Conservation (phyloP, 768 basidiomycete species). For the Cystofilobasidium macerans region DNA sequence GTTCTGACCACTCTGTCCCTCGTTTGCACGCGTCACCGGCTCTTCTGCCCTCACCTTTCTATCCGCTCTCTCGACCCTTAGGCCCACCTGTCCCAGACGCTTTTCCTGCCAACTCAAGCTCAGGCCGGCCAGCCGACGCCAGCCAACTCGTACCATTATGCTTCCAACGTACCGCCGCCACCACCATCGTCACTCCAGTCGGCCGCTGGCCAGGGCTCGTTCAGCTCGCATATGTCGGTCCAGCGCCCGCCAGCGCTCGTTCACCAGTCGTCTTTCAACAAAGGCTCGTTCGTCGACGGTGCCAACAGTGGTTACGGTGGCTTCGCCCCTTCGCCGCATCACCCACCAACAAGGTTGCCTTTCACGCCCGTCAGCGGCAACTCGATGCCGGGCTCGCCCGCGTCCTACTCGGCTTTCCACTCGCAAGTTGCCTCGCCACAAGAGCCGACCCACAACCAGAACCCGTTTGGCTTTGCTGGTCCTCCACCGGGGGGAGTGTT, state of each 20-base stretch:
- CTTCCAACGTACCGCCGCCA: slow-evolving; percentile 2
- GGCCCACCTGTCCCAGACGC: slow-evolving; percentile 25
- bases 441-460: slow-evolving; percentile 2
- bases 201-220: slow-evolving; percentile 6
- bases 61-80: not conserved
- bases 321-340: not conserved
- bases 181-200: slow-evolving; percentile 23
- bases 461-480: not conserved
- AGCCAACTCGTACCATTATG: slow-evolving; percentile 14
- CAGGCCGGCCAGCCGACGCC: slow-evolving; percentile 22
- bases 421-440: not conserved
- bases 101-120: slow-evolving; percentile 9
- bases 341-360: slow-evolving; percentile 7
- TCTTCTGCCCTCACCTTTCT: not conserved
- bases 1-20: too few relatives aligned
- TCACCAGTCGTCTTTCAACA: not conserved
- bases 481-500: too few relatives aligned
- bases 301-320: not conserved
- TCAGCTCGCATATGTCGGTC: slow-evolving; percentile 3
- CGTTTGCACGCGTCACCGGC: not conserved
- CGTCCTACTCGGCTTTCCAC: not conserved
- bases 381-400: slow-evolving; percentile 3
- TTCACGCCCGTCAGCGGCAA: slow-evolving; percentile 6
- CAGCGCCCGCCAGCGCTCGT: not conserved
- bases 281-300: not conserved